These are phyloP conservation scores for Plasmopara muralis DNA, from an alignment of 352 stramenopile genomes.

Conservation along the genomic window DNA sequence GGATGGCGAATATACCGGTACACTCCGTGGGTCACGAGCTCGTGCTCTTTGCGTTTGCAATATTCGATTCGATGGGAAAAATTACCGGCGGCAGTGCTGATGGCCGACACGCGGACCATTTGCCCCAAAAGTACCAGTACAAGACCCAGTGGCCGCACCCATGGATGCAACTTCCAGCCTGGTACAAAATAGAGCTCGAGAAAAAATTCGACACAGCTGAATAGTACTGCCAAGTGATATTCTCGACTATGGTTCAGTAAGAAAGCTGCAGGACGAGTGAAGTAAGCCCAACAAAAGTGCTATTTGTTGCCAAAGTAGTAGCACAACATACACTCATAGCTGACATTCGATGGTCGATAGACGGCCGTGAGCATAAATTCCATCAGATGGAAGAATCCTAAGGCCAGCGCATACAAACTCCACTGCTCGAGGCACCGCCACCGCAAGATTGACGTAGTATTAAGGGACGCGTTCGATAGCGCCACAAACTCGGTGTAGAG, in stretches of 20 bases:
- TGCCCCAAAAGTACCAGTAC: conserved; percentile 81
- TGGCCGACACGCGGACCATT: conserved; percentile 83
- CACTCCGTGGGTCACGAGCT: conserved; percentile 89
- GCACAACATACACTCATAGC: conserved; percentile 61
- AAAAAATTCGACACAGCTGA: conserved; percentile 88
- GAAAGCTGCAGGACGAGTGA: conserved; percentile 46
- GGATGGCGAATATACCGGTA: conserved; percentile 92
- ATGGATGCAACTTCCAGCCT: conserved; percentile 51
- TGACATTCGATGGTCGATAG: conserved; percentile 69
- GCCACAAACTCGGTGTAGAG: conserved; percentile 27
- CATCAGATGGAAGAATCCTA: conserved; percentile 79
- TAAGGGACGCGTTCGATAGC: conserved; percentile 6
- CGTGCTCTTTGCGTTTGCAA: conserved; percentile 89
- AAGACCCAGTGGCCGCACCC: conserved; percentile 58
- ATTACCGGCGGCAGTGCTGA: conserved; percentile 90
- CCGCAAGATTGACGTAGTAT: conserved; percentile 13
- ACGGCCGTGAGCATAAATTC: conserved; percentile 80
- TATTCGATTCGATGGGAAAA: conserved; percentile 96
- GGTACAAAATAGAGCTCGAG: conserved; percentile 83
- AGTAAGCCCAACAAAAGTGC: background rate
- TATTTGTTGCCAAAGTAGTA: background rate
- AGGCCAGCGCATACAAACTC: conserved; percentile 65
- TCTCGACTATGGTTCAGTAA: conserved; percentile 87
- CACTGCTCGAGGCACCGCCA: conserved; percentile 62
- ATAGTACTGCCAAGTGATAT: conserved; percentile 81